Evolutionary conservation across 805 yeast species (phyloP).

Genomic region (Debaryomyces castellii): DNA sequence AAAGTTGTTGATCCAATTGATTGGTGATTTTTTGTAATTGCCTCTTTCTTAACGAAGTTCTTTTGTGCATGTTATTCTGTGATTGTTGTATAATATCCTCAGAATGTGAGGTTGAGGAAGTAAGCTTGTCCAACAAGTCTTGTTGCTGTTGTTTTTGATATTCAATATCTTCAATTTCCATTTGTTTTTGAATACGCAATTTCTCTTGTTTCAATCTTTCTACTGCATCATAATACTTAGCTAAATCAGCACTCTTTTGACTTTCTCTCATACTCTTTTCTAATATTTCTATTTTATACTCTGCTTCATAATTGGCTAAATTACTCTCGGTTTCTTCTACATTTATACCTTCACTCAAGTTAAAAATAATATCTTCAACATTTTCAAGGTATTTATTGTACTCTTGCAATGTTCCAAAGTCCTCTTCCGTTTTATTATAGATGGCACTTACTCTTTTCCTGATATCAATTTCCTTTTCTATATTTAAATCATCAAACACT

Average conservation of each 20-base stretch:
- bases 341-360: constrained; percentile 68
- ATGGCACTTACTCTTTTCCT: constrained; percentile 74
- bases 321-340: constrained; percentile 66
- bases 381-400: constrained; percentile 81
- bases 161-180: constrained; percentile 43
- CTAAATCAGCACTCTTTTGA: constrained; percentile 59
- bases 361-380: constrained; percentile 78
- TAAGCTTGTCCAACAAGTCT: constrained; percentile 39
- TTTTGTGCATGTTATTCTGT: constrained; percentile 46
- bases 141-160: constrained; percentile 41
- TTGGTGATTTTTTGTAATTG: constrained; percentile 60
- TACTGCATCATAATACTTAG: constrained; percentile 59
- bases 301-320: constrained; percentile 65
- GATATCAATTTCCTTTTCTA: constrained; percentile 91
- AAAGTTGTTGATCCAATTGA: constrained; percentile 46
- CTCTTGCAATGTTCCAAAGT: constrained; percentile 58
- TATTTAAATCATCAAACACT: constrained; percentile 84
- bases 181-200: constrained; percentile 63
- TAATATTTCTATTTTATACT: constrained; percentile 71
- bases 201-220: constrained; percentile 61
- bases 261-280: constrained; percentile 73
- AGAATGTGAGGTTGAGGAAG: constrained; percentile 30
- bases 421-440: constrained; percentile 77
- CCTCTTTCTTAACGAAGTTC: constrained; percentile 63
- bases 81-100: constrained; percentile 43